Percentiles rank a stretch among this genome's conserved stretches.
These are phyloP conservation scores for Lumnitzera littorea DNA, from an alignment of 345 rosid genomes.

Conservation along the genomic window DNA sequence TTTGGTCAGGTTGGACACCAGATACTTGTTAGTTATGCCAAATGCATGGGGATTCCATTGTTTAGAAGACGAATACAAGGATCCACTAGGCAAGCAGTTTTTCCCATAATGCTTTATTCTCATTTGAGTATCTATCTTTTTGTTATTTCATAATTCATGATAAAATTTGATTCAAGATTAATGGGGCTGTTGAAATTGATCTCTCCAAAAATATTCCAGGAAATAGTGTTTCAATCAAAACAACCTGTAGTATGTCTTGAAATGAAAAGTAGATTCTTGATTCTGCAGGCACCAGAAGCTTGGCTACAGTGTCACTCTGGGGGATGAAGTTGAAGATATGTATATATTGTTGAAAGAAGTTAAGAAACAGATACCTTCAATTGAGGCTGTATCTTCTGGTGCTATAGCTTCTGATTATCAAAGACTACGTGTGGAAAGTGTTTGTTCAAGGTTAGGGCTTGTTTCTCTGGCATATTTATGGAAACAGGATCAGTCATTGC, in stretches of 20 bases:
- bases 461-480: constrained; percentile 94
- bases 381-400: constrained; percentile 84
- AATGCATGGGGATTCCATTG: constrained; percentile 87
- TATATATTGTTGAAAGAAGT: constrained; percentile 71
- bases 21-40: constrained; percentile 73
- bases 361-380: constrained; percentile 72
- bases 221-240: neutral
- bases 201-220: neutral
- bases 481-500: constrained; percentile 95
- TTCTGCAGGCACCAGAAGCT: constrained; percentile 60
- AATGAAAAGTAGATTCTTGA: constrained; percentile 2
- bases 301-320: constrained; percentile 55
- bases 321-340: constrained; percentile 97
- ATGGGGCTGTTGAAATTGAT: neutral
- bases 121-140: constrained; percentile 1
- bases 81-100: constrained; percentile 57
- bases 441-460: constrained; percentile 98
- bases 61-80: constrained; percentile 77
- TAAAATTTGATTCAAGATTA: too few relatives aligned
- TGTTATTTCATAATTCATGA: neutral
- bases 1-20: constrained; percentile 79
- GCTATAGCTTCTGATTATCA: constrained; percentile 98
- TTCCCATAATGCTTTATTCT: constrained; percentile 13
- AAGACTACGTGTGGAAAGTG: constrained; percentile 86
- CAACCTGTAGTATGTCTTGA: neutral